Conservation (phyloP, 371 early-diverging fungal genomes). For the Coemansia sp. region DNA sequence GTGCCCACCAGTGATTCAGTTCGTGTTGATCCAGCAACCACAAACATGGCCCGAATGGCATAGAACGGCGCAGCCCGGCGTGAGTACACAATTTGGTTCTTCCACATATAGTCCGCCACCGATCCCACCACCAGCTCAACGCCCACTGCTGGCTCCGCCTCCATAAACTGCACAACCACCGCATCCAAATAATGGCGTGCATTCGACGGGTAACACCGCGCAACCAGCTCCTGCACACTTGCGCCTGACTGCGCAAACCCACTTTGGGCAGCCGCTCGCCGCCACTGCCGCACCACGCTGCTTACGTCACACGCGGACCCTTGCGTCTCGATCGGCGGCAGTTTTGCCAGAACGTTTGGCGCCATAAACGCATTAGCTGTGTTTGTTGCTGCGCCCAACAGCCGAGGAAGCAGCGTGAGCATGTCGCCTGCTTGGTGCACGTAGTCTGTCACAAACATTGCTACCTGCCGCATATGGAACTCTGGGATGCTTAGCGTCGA, state of each 20-base stretch:
- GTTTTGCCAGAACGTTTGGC: constrained; percentile 22
- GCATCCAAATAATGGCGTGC: constrained; percentile 39
- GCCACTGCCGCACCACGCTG: constrained; percentile 29
- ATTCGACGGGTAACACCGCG: constrained; percentile 36
- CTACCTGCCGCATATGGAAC: constrained; percentile 33
- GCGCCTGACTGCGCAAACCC: constrained; percentile 24
- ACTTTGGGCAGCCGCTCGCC: constrained; percentile 23
- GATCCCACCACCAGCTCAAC: constrained; percentile 51
- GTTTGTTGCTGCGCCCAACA: not conserved
- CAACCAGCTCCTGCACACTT: constrained; percentile 27
- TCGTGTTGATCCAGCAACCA: not conserved
- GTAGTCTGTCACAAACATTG: constrained; percentile 19
- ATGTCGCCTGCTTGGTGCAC: constrained; percentile 12
- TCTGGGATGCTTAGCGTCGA: constrained; percentile 3
- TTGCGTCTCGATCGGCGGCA: constrained; percentile 31
- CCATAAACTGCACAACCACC: constrained; percentile 46
- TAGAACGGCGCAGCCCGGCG: constrained; percentile 31
- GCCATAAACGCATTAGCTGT: constrained; percentile 5
- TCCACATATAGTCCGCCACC: constrained; percentile 48
- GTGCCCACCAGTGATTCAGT: not conserved
- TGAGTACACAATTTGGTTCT: constrained; percentile 36
- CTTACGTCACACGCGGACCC: constrained; percentile 23
- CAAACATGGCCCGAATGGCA: constrained; percentile 45
- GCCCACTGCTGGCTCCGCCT: constrained; percentile 37
- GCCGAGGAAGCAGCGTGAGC: constrained; percentile 11